These are phyloP conservation scores for Pyrenochaeta sp. DNA, from an alignment of 2,329 filamentous ascomycete species.

Conservation along the genomic window DNA sequence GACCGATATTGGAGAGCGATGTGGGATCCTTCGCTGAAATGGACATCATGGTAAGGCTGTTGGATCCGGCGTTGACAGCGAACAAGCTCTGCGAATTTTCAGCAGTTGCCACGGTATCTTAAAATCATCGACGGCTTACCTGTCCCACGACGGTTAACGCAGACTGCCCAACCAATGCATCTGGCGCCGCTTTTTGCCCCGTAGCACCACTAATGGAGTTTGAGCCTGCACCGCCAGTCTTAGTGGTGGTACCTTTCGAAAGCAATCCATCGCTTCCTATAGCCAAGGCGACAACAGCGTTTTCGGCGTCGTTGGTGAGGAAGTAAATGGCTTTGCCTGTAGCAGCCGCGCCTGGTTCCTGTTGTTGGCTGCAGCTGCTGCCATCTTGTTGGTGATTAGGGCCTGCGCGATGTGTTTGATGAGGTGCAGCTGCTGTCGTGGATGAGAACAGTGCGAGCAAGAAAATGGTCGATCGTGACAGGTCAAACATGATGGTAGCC, in stretches of 20 bases:
- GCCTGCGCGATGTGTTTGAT: neutral
- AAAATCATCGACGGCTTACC: slow-evolving; percentile 47
- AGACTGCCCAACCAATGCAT: slow-evolving; percentile 63
- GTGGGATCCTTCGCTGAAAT: slow-evolving; percentile 43
- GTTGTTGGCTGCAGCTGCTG: slow-evolving; percentile 10
- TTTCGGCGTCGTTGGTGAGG: slow-evolving; percentile 62
- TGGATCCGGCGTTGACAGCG: slow-evolving; percentile 58
- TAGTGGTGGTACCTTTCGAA: slow-evolving; percentile 51
- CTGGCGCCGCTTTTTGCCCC: slow-evolving; percentile 54
- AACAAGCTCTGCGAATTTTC: slow-evolving; percentile 57
- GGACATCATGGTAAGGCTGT: slow-evolving; percentile 50
- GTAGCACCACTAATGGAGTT: slow-evolving; percentile 49
- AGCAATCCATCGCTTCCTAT: slow-evolving; percentile 60
- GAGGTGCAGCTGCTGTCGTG: slow-evolving; percentile 11
- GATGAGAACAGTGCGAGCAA: slow-evolving; percentile 11
- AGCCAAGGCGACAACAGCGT: slow-evolving; percentile 61
- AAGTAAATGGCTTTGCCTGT: slow-evolving; percentile 63
- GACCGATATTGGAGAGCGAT: slow-evolving; percentile 40
- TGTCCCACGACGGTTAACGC: slow-evolving; percentile 63
- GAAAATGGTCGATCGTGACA: neutral
- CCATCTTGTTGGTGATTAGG: slow-evolving; percentile 1
- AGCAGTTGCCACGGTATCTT: neutral
- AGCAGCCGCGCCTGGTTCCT: neutral
- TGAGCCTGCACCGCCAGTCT: slow-evolving; percentile 60
- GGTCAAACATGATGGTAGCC: neutral